Evolutionary conservation across 108 stramenopile genomes (phyloP), one percentile per base, ranked within the genome.

Genomic region (Discostella pseudostelligera): DNA sequence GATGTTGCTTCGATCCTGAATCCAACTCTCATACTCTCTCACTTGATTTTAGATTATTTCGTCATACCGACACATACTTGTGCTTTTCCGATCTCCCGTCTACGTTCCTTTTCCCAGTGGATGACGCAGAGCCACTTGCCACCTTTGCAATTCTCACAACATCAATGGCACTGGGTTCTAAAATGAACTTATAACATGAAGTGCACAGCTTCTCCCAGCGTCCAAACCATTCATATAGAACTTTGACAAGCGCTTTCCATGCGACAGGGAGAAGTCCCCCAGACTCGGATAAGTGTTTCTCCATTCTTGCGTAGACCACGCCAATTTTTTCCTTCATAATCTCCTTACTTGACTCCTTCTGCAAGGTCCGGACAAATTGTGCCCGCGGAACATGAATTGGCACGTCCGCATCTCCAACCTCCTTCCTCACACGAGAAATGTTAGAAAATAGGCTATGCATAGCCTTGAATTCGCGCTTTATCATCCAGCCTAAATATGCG

Each of bases 151-250:
- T 85, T 29, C 92, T 83, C 19, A 93, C 92, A 7, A 93, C 84
- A 70, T 93, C 89, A 25, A 88, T 83, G 2, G 92, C 88, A 54
- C 83, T 85, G 7, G 92, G 92, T n/a, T 87, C 87, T 58, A 93
- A 69, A 8, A 83, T 82, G 48, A 90, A 84, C 51, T 85, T 85
- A 72, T 93, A 93, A 24, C 88, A 87, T 42, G 83, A 83, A 9
- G 86, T 85, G 53, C 88, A 88, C 3, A 93, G 69, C 68, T 93
- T 93, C 53, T 93, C 92, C 92, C 92, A 93, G 35, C 88, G 75
- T 56, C 92, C 92, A 69, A 93, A 93, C 92, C 92, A 93, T 77
- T 93, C 92, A 59, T 88, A 93, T 56, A 93, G 54, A 21, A 93
- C 92, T 65, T 90, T 93, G 16, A 93, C 92, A 12, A 93, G 80